A percentile compares a stretch with the other conserved stretches of the same genome.
phyloP scores from a whole-genome alignment of 2,329 filamentous ascomycete species.

The Hypoxylon sp. region DNA sequence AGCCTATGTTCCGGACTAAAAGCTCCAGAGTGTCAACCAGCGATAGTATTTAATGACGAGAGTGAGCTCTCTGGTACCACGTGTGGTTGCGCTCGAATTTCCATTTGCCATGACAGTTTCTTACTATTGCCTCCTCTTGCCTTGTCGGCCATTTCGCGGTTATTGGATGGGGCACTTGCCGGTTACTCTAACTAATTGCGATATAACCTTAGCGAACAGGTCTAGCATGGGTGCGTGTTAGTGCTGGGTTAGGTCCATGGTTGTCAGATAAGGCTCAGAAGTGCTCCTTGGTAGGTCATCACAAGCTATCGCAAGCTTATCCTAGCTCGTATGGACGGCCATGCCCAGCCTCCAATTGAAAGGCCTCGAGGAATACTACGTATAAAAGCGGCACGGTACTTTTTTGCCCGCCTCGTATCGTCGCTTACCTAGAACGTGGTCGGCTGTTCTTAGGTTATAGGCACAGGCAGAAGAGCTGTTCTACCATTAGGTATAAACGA shows the following conservation, averaged over 20 bases:
- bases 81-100: constrained; percentile 13
- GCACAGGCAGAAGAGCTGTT: not conserved
- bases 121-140: constrained; percentile 2
- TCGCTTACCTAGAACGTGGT: constrained; percentile 1
- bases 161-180: constrained; percentile 11
- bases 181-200: constrained; percentile 14
- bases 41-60: constrained; percentile 1
- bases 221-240: constrained; percentile 15
- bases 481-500: constrained; percentile 13
- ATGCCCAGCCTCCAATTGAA: not conserved
- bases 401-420: constrained; percentile 6
- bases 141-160: constrained; percentile 3
- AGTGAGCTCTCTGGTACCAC: constrained; percentile 13
- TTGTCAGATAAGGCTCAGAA: constrained; percentile 11
- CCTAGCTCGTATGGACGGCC: not conserved
- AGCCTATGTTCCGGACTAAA: constrained; percentile 23
- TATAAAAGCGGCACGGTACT: not conserved
- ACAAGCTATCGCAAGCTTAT: constrained; percentile 11
- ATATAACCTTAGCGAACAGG: constrained; percentile 7
- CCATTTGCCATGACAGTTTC: constrained; percentile 12
- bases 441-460: not conserved
- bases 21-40: constrained; percentile 23
- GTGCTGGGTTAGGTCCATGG: not conserved
- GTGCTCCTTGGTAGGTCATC: not conserved
- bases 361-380: not conserved